phyloP scores from a whole-genome alignment of 768 basidiomycete genomes.

The Rhodosporidiobolus sp. region DNA sequence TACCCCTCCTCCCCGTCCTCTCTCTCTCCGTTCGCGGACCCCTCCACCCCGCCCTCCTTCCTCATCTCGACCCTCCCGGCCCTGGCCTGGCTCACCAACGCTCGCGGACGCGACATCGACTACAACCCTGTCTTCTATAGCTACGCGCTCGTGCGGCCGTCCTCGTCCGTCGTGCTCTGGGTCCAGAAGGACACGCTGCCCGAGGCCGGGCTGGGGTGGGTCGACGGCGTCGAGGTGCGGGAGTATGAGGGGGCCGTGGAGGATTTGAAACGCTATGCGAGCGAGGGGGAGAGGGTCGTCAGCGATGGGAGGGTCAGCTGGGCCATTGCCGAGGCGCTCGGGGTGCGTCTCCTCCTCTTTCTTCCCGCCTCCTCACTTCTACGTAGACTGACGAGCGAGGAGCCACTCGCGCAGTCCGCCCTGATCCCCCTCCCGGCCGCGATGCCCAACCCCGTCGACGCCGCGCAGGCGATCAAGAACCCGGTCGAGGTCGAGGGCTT shows the following conservation, averaged over 20 bases:
- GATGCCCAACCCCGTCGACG: slow-evolving; percentile 56
- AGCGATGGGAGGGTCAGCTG: slow-evolving; percentile 43
- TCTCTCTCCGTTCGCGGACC: too few relatives aligned
- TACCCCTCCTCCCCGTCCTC: slow-evolving; percentile 57
- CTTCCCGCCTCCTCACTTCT: background rate
- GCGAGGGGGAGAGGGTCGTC: slow-evolving; percentile 39
- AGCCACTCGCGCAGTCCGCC: background rate
- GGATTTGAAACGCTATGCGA: slow-evolving; percentile 54
- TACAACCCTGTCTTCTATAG: slow-evolving; percentile 89
- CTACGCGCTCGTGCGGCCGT: slow-evolving; percentile 70
- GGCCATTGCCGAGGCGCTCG: slow-evolving; percentile 44
- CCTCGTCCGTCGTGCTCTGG: slow-evolving; percentile 63
- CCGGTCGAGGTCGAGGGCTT: slow-evolving; percentile 65
- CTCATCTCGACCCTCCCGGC: slow-evolving; percentile 56
- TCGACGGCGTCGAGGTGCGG: slow-evolving; percentile 61
- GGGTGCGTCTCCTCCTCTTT: slow-evolving; percentile 13
- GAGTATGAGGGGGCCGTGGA: slow-evolving; percentile 77
- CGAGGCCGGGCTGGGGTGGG: slow-evolving; percentile 56
- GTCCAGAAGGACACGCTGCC: slow-evolving; percentile 60
- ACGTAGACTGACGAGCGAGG: too few relatives aligned
- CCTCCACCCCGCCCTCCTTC: slow-evolving; percentile 61
- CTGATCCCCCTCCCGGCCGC: background rate
- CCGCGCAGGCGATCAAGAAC: slow-evolving; percentile 85
- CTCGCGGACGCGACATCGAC: slow-evolving; percentile 84
- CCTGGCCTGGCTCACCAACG: slow-evolving; percentile 83